Conservation (phyloP, 345 rosid genomes). For the Cochlearia excelsa region DNA sequence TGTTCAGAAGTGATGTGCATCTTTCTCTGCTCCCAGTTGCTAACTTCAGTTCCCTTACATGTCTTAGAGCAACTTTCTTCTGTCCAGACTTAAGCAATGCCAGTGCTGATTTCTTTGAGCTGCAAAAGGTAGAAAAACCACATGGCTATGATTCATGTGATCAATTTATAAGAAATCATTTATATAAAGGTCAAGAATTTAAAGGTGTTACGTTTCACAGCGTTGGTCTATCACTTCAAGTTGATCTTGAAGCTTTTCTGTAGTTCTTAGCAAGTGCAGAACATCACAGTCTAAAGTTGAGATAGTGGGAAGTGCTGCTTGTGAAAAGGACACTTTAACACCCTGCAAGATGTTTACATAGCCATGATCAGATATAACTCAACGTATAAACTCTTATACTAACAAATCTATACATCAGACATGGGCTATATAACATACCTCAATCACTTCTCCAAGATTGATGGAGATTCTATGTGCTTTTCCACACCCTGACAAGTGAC, state of each 20-base stretch:
- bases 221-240: constrained; percentile 64
- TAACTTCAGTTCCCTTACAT: constrained; percentile 68
- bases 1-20: constrained; percentile 62
- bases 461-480: constrained; percentile 57
- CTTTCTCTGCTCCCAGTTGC: constrained; percentile 68
- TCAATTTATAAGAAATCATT: not conserved
- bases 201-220: constrained; percentile 52
- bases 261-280: constrained; percentile 72
- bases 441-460: constrained; percentile 53
- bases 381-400: not conserved
- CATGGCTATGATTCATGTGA: too few relatives aligned
- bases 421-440: constrained; percentile 41
- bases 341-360: constrained; percentile 45
- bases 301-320: constrained; percentile 46
- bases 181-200: constrained; percentile 11
- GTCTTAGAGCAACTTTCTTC: constrained; percentile 68
- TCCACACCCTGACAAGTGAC: constrained; percentile 58
- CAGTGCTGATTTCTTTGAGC: constrained; percentile 68
- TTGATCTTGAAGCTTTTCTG: constrained; percentile 83
- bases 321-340: constrained; percentile 67
- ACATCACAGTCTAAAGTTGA: constrained; percentile 67
- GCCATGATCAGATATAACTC: too few relatives aligned
- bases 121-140: constrained; percentile 23
- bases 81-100: constrained; percentile 65
- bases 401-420: not conserved